A percentile compares a stretch with the other conserved stretches of the same genome.
phyloP scores from a whole-genome alignment of 2,329 filamentous ascomycete species.

The Fusarium pseudoanthophilum region DNA sequence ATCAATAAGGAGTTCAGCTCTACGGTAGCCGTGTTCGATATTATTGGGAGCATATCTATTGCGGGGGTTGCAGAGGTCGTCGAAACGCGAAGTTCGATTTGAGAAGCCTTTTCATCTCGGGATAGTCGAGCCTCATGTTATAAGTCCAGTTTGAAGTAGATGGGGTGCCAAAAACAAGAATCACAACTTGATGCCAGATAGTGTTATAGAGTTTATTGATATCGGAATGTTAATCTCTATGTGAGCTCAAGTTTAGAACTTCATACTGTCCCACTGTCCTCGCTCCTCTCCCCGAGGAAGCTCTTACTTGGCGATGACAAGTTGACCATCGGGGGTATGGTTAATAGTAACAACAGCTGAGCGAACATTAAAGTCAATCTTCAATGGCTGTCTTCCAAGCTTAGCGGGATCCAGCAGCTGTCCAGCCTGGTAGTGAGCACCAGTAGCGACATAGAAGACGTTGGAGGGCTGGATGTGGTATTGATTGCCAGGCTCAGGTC shows the following conservation, averaged over 20 bases:
- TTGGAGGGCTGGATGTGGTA: not conserved
- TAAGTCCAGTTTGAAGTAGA: no score
- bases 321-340: fast-evolving
- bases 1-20: constrained; percentile 27
- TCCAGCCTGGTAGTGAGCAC: no score
- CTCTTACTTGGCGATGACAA: not conserved
- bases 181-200: no score
- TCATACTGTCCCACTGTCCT: not conserved
- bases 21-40: not conserved
- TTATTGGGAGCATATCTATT: not conserved
- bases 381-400: no score
- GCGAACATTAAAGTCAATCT: no score
- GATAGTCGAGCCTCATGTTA: no score
- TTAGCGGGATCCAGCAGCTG: no score
- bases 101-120: fast-evolving
- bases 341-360: no score
- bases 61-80: not conserved
- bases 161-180: no score
- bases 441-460: not conserved
- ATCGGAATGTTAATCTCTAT: not conserved
- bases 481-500: not conserved
- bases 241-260: not conserved
- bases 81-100: not conserved
- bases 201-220: not conserved
- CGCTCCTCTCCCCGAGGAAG: no score